These are phyloP conservation scores for Populus hybrid DNA, from an alignment of 441 rosid genomes.

Conservation along the genomic window DNA sequence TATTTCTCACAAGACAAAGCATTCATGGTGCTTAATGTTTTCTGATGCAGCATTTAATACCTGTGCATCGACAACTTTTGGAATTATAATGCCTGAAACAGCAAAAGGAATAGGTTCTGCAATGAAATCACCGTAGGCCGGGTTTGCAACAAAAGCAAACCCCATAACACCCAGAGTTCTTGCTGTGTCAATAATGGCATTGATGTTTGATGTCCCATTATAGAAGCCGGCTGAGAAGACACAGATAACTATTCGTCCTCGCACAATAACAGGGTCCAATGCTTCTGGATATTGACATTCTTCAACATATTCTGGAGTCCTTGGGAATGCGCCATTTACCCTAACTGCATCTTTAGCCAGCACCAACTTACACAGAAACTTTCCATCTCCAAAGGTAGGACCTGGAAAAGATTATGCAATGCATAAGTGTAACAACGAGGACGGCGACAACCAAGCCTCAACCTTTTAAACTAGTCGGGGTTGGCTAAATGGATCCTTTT, in stretches of 20 bases:
- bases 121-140: slow-evolving; percentile 57
- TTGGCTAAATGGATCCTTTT: neutral
- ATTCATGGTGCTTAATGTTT: neutral
- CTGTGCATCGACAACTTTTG: slow-evolving; percentile 61
- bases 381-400: slow-evolving; percentile 58
- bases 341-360: slow-evolving; percentile 67
- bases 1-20: neutral
- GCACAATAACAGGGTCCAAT: slow-evolving; percentile 46
- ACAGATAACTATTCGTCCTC: slow-evolving; percentile 73
- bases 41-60: slow-evolving; percentile 25
- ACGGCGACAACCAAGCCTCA: neutral
- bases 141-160: slow-evolving; percentile 63
- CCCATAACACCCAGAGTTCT: slow-evolving; percentile 55
- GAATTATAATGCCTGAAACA: slow-evolving; percentile 76
- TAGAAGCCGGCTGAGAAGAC: slow-evolving; percentile 91
- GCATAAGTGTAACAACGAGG: neutral
- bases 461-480: neutral
- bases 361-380: slow-evolving; percentile 47
- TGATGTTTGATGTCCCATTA: slow-evolving; percentile 59
- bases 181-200: slow-evolving; percentile 60
- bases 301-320: slow-evolving; percentile 48
- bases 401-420: slow-evolving; percentile 31
- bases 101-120: slow-evolving; percentile 78
- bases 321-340: slow-evolving; percentile 41
- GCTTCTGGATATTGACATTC: slow-evolving; percentile 79